Evolutionary conservation across 176 grass and related monocot species (phyloP).

Genomic region (Aegilops umbellulata): DNA sequence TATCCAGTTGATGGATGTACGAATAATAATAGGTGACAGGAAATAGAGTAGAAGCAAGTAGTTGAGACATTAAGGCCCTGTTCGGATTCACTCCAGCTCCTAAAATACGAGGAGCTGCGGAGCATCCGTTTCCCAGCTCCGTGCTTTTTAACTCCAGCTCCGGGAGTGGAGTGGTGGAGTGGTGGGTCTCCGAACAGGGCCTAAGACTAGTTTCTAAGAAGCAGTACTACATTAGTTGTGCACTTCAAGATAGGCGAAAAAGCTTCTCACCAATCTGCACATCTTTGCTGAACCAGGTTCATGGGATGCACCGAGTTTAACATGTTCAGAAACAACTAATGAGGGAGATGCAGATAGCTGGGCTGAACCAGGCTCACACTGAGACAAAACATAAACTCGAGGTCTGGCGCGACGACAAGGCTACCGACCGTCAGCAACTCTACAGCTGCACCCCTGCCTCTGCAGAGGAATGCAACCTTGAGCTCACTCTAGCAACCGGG

Average conservation of each 20-base stretch:
- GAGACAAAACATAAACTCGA: not conserved
- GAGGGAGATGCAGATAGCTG: constrained; percentile 20
- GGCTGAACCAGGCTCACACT: not conserved
- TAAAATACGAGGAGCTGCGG: too few relatives aligned
- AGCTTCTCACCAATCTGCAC: not conserved
- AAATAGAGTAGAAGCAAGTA: not conserved
- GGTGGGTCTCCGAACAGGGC: too few relatives aligned
- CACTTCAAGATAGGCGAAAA: not conserved
- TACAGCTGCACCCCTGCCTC: not conserved
- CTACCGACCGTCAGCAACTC: not conserved
- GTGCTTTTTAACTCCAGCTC: too few relatives aligned
- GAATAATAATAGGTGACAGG: not conserved
- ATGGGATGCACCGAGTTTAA: constrained; percentile 68
- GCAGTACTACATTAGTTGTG: not conserved
- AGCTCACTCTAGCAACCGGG: constrained; percentile 65
- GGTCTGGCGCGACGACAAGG: not conserved
- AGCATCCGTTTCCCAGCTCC: too few relatives aligned
- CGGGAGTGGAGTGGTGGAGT: too few relatives aligned
- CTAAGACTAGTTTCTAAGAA: not conserved
- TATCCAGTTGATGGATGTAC: not conserved
- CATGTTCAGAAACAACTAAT: constrained; percentile 49
- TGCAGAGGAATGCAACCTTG: constrained; percentile 40
- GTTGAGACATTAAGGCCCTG: not conserved
- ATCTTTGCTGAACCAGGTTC: constrained; percentile 42
- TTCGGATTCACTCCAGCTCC: too few relatives aligned